phyloP scores from a whole-genome alignment of 805 yeast species.

The Candida nonsorbophila region DNA sequence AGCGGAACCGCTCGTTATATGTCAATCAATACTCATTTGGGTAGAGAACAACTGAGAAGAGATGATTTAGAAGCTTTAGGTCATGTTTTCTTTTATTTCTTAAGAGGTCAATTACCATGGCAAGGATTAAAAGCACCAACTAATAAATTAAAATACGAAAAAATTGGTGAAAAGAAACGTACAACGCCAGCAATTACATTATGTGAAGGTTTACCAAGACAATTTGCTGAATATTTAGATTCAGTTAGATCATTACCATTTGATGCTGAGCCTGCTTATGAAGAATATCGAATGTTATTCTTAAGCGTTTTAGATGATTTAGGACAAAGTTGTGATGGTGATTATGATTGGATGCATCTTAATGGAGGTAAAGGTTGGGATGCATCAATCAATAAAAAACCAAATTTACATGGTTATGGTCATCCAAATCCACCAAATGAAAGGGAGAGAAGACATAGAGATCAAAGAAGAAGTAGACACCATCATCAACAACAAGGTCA shows the following conservation, averaged over 20 bases:
- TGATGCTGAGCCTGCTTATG: constrained; percentile 94
- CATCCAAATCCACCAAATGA: constrained; percentile 77
- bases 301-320: constrained; percentile 52
- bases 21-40: constrained; percentile 96
- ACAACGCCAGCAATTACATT: constrained; percentile 81
- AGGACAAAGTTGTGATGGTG: constrained; percentile 70
- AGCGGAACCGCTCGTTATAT: constrained; percentile 99
- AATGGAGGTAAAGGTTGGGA: constrained; percentile 98
- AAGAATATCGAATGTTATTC: constrained; percentile 59
- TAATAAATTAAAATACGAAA: constrained; percentile 95
- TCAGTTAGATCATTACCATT: constrained; percentile 84
- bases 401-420: constrained; percentile 93
- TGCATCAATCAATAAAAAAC: constrained; percentile 79
- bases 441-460: constrained; percentile 41
- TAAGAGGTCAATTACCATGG: constrained; percentile 96
- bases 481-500: constrained; percentile 17
- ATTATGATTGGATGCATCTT: constrained; percentile 96
- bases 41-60: constrained; percentile 93
- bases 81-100: constrained; percentile 91
- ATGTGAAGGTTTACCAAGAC: constrained; percentile 85
- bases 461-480: constrained; percentile 40
- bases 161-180: constrained; percentile 94
- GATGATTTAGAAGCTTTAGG: constrained; percentile 96
- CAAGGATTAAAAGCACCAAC: constrained; percentile 98
- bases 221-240: constrained; percentile 86